Conservation (phyloP, 2,329 filamentous ascomycete genomes). For the Orbilia oligospora region DNA sequence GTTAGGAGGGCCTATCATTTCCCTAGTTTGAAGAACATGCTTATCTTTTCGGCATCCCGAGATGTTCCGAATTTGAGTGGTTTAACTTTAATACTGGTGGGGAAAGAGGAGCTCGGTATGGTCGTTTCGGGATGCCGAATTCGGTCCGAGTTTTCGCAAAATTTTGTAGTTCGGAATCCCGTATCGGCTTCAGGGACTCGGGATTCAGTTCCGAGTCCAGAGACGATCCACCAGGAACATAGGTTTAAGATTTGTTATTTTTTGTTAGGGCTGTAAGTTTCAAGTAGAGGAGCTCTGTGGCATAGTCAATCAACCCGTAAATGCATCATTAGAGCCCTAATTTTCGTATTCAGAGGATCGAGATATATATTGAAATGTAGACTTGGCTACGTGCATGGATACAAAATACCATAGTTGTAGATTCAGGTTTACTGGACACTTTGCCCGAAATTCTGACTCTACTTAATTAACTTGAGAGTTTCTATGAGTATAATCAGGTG, state of each 20-base stretch:
- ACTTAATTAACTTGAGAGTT: too few species aligned
- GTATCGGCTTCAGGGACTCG: slow-evolving; percentile 11
- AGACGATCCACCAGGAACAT: not conserved
- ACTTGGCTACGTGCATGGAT: too few species aligned
- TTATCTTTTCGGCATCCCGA: slow-evolving; percentile 48
- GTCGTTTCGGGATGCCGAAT: slow-evolving; percentile 41
- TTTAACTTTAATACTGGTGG: not conserved
- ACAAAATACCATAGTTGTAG: too few species aligned
- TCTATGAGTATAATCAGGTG: too few species aligned
- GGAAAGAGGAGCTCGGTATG: slow-evolving; percentile 38
- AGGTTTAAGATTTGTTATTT: not conserved
- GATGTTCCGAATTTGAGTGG: slow-evolving; percentile 2
- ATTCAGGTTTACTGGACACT: too few species aligned
- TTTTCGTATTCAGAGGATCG: too few species aligned
- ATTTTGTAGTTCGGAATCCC: slow-evolving; percentile 17
- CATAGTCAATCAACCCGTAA: too few species aligned
- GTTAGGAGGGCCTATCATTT: not conserved
- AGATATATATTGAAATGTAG: too few species aligned
- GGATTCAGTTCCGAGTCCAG: not conserved
- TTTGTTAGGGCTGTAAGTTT: not conserved
- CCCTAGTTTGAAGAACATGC: not conserved
- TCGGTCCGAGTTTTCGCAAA: slow-evolving; percentile 23
- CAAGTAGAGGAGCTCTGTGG: too few species aligned
- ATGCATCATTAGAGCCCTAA: too few species aligned
- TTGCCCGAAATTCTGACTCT: too few species aligned